A percentile compares a stretch with the other conserved stretches of the same genome.
Evolutionary conservation across 75 land plant genomes (phyloP).

Genomic region (Azolla pinnata): DNA sequence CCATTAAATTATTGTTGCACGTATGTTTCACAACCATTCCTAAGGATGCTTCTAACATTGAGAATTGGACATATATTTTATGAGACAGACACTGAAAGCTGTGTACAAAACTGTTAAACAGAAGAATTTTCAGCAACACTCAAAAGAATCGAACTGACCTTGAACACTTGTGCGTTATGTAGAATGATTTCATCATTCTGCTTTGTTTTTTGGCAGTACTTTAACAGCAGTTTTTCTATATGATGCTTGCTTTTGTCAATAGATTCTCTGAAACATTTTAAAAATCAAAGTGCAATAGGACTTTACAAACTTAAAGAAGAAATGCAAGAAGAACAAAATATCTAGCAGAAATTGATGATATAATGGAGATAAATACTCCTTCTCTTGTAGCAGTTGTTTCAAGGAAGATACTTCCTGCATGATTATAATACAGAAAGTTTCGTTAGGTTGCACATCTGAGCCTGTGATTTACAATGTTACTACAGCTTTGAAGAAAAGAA

Average conservation of each 20-base stretch:
- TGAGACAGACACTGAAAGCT: too few relatives aligned
- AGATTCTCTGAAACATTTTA: neutral
- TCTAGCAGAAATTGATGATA: neutral
- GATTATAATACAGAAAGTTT: neutral
- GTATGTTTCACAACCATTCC: too few relatives aligned
- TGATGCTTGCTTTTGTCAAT: neutral
- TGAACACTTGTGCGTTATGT: constrained; percentile 3
- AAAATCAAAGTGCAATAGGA: neutral
- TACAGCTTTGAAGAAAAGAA: too few relatives aligned
- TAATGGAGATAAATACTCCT: neutral
- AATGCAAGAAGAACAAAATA: neutral
- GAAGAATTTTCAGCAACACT: too few relatives aligned
- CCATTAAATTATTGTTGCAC: too few relatives aligned
- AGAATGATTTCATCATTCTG: constrained; percentile 1
- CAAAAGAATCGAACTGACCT: too few relatives aligned
- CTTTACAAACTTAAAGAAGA: neutral
- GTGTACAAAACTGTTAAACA: too few relatives aligned
- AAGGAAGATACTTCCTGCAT: neutral
- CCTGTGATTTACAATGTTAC: too few relatives aligned
- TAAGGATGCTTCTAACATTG: too few relatives aligned
- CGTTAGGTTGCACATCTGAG: too few relatives aligned
- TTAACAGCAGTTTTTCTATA: neutral
- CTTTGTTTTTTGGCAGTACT: constrained; percentile 2
- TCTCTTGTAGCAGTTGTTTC: neutral
- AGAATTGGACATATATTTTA: too few relatives aligned